Evolutionary conservation across 2,329 filamentous ascomycete species (phyloP).

Genomic region (Cercospora berteroae): DNA sequence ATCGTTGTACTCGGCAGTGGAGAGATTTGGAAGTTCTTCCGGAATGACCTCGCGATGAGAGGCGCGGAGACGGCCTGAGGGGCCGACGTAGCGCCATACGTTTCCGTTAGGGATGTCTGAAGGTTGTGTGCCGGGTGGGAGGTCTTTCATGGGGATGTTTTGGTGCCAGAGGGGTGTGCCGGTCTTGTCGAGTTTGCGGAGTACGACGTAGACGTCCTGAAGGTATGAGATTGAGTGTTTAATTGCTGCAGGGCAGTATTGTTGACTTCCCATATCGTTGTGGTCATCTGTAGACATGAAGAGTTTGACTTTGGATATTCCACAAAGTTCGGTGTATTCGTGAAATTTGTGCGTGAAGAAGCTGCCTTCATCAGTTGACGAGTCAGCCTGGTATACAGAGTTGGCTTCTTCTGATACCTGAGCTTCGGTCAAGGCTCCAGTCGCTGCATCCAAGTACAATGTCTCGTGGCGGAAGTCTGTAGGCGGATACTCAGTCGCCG

Average conservation of each 20-base stretch:
- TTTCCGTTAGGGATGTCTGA: not conserved
- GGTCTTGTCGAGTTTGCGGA: slow-evolving; percentile 21
- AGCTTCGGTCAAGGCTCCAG: not conserved
- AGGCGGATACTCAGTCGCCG: not conserved
- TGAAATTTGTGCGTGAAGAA: slow-evolving; percentile 44
- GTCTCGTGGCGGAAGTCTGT: not conserved
- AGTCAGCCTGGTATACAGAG: slow-evolving; percentile 3
- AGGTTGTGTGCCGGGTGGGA: not conserved
- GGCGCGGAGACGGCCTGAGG: not conserved
- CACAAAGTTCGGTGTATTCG: slow-evolving; percentile 43
- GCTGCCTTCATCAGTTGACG: not conserved
- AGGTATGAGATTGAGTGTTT: not conserved
- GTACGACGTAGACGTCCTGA: slow-evolving; percentile 15
- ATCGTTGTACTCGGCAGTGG: slow-evolving; percentile 27
- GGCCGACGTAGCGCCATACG: not conserved
- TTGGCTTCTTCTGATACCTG: not conserved
- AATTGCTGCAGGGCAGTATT: not conserved
- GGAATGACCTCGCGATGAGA: not conserved
- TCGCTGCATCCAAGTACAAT: not conserved
- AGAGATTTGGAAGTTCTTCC: not conserved
- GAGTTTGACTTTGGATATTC: slow-evolving; percentile 48
- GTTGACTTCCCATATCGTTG: slow-evolving; percentile 17
- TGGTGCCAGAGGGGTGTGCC: not conserved
- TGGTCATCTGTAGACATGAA: slow-evolving; percentile 38
- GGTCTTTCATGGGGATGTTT: not conserved